A percentile compares a stretch with the other conserved stretches of the same genome.
These are phyloP conservation scores for Sindora glabra DNA, from an alignment of 306 rosid species.

Conservation along the genomic window DNA sequence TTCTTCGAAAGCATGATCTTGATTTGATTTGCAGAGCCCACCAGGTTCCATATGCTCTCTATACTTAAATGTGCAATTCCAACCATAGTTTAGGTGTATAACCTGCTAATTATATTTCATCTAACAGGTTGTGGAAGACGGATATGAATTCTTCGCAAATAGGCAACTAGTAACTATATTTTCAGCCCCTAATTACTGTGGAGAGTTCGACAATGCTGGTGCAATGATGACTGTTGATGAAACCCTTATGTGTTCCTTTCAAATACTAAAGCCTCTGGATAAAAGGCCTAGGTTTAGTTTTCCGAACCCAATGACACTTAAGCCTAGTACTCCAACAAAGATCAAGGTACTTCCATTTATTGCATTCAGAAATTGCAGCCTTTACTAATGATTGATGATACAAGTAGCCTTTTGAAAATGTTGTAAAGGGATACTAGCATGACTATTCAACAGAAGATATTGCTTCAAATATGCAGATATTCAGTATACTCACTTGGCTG, in stretches of 20 bases:
- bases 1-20: slow-evolving; percentile 55
- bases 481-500: not conserved
- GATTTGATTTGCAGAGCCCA: slow-evolving; percentile 89
- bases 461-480: not conserved
- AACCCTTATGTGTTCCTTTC: slow-evolving; percentile 71
- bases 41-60: slow-evolving; percentile 40
- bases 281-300: slow-evolving; percentile 51
- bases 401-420: not conserved
- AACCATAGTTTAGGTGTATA: not conserved
- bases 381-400: not conserved
- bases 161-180: slow-evolving; percentile 75
- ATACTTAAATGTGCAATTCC: not conserved
- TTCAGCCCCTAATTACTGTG: slow-evolving; percentile 93
- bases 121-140: slow-evolving; percentile 82
- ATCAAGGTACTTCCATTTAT: slow-evolving; percentile 41
- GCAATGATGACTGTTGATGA: slow-evolving; percentile 85
- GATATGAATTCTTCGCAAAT: slow-evolving; percentile 83
- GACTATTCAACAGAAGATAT: not conserved
- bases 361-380: not conserved
- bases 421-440: too few species aligned
- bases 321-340: slow-evolving; percentile 25
- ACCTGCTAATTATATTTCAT: not conserved
- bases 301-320: slow-evolving; percentile 30
- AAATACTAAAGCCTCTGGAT: slow-evolving; percentile 59
- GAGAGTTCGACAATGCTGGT: slow-evolving; percentile 87